A percentile compares a stretch with the other conserved stretches of the same genome.
Conservation (phyloP, 495 filamentous ascomycete species). For the Endocarpon pusillum region DNA sequence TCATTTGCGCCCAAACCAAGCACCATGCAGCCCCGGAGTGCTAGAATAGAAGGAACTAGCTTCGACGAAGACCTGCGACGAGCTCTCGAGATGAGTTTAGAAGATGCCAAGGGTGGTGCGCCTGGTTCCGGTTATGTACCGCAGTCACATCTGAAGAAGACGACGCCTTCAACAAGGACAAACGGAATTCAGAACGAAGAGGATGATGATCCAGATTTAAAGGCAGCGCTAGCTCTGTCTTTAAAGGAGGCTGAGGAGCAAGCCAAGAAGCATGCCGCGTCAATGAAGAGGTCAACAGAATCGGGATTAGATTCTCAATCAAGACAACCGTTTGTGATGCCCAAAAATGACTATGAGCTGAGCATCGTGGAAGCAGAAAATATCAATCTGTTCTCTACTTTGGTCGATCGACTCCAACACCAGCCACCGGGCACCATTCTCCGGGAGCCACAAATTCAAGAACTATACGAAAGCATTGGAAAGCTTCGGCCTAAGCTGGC, state of each 20-base stretch:
- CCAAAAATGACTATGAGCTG: conserved; percentile 87
- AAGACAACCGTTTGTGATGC: conserved; percentile 30
- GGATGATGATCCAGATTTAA: conserved; percentile 83
- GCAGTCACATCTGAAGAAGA: conserved; percentile 29
- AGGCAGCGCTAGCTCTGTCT: conserved; percentile 93
- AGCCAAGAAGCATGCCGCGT: conserved; percentile 72
- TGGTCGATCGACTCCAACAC: conserved; percentile 87
- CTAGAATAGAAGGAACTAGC: conserved; percentile 49
- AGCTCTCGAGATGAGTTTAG: conserved; percentile 88
- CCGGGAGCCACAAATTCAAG: conserved; percentile 91
- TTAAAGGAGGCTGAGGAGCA: conserved; percentile 96
- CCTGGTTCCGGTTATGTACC: conserved; percentile 48
- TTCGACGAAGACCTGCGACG: conserved; percentile 92
- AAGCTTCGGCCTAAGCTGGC: conserved; percentile 82
- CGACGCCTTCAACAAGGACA: conserved; percentile 21
- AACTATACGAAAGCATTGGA: conserved; percentile 93
- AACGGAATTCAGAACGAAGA: conserved; percentile 26
- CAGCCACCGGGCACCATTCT: conserved; percentile 91
- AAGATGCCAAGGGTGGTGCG: conserved; percentile 70
- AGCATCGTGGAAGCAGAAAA: conserved; percentile 90
- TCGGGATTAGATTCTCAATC: conserved; percentile 5
- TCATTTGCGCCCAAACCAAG: conserved; percentile 29
- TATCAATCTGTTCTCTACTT: conserved; percentile 86
- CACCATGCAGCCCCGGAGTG: conserved; percentile 76
- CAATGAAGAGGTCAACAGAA: conserved; percentile 51